Evolutionary conservation across 179 eudicot genomes (phyloP).

Genomic region (Camellia oleifera): DNA sequence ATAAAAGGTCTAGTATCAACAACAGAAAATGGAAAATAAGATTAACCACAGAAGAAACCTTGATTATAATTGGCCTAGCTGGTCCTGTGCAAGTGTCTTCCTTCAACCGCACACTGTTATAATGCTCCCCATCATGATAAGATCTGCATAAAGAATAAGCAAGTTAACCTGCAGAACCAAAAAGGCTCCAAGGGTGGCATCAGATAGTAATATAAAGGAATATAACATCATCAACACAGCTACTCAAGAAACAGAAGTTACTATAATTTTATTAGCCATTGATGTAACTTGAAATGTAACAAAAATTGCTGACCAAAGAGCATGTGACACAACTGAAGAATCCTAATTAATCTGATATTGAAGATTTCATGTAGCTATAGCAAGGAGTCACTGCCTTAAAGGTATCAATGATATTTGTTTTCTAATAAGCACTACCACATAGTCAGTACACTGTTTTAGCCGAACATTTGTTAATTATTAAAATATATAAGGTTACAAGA

Average conservation of each 20-base stretch:
- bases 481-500: neutral
- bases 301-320: neutral
- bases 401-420: neutral
- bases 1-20: conserved; percentile 4
- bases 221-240: neutral
- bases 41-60: conserved; percentile 42
- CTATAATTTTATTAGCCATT: neutral
- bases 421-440: neutral
- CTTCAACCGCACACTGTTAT: conserved; percentile 79
- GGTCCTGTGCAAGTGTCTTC: conserved; percentile 81
- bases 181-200: too few species aligned
- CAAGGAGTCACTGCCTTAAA: neutral
- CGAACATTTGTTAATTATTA: neutral
- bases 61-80: conserved; percentile 61
- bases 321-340: neutral
- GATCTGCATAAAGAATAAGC: conserved; percentile 47
- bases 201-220: neutral
- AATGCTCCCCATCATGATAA: conserved; percentile 91
- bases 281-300: neutral
- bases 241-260: neutral
- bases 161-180: conserved; percentile 13
- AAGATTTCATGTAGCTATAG: neutral
- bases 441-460: neutral
- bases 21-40: conserved; percentile 10
- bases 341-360: neutral